These are phyloP conservation scores for Irpex sp. DNA, from an alignment of 1,284 basidiomycete species.

Conservation along the genomic window DNA sequence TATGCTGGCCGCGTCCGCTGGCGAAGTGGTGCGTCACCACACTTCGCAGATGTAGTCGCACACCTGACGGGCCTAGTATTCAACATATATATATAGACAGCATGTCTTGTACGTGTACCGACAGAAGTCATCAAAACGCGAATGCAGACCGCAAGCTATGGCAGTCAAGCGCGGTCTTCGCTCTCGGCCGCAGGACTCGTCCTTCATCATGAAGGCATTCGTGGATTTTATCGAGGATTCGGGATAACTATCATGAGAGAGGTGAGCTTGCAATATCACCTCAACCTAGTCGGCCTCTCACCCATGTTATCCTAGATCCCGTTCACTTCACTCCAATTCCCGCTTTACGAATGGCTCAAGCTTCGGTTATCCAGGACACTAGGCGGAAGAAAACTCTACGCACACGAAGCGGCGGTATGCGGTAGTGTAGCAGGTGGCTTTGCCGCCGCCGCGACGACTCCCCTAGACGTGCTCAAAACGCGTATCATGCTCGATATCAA, in stretches of 20 bases:
- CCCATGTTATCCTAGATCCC: conserved; percentile 64
- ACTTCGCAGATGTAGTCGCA: conserved; percentile 2
- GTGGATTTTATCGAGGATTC: conserved; percentile 78
- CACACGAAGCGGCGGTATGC: conserved; percentile 86
- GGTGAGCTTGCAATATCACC: conserved; percentile 31
- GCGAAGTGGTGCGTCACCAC: conserved; percentile 67
- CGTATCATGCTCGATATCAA: conserved; percentile 92
- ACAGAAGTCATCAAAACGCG: conserved; percentile 92
- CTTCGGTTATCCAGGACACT: conserved; percentile 46
- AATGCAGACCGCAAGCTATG: conserved; percentile 71
- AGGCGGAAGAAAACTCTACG: conserved; percentile 54
- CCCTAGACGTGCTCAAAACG: conserved; percentile 95
- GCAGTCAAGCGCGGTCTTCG: conserved; percentile 42
- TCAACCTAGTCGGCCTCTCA: not conserved
- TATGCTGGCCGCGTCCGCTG: conserved; percentile 75
- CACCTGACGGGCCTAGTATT: conserved; percentile 6
- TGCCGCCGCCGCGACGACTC: conserved; percentile 89
- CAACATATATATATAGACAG: conserved; percentile 48
- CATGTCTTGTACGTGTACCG: conserved; percentile 90
- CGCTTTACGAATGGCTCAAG: conserved; percentile 91
- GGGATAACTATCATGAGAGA: conserved; percentile 75
- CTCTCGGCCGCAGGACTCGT: conserved; percentile 43
- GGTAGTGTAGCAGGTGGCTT: conserved; percentile 89
- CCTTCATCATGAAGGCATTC: conserved; percentile 51
- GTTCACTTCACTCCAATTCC: conserved; percentile 97